Percentiles rank a stretch among this genome's conserved stretches.
Conservation (phyloP, 192 early-diverging fungal genomes). For the Coemansia asiatica region DNA sequence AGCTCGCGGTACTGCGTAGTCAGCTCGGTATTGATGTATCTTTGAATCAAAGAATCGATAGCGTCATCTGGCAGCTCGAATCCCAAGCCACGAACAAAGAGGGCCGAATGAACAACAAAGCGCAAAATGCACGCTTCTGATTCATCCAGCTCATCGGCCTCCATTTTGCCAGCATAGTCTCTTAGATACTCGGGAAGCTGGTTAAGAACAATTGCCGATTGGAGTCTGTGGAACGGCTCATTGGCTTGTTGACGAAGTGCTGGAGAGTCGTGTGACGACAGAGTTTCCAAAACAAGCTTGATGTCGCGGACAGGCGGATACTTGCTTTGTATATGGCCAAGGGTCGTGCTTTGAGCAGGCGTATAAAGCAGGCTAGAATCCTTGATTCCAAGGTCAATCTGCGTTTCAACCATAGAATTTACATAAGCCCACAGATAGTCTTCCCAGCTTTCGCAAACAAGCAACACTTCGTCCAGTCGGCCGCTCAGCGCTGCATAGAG, state of each 20-base stretch:
- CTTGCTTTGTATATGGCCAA: conserved; percentile 39
- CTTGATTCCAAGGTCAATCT: conserved; percentile 51
- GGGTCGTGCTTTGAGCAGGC: conserved; percentile 24
- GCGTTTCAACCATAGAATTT: conserved; percentile 66
- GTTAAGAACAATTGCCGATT: conserved; percentile 26
- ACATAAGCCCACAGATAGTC: conserved; percentile 84
- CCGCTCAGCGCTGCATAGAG: conserved; percentile 75
- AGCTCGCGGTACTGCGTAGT: conserved; percentile 36
- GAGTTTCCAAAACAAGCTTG: conserved; percentile 23
- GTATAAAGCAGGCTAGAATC: conserved; percentile 27
- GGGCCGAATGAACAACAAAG: conserved; percentile 66
- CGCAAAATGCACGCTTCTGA: conserved; percentile 58
- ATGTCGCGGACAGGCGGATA: conserved; percentile 23
- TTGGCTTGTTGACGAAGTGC: conserved; percentile 19
- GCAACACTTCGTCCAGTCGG: conserved; percentile 67
- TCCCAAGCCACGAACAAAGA: conserved; percentile 63
- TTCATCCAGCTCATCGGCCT: not conserved
- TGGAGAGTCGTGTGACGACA: conserved; percentile 24
- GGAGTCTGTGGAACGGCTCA: conserved; percentile 38
- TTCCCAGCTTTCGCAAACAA: conserved; percentile 83
- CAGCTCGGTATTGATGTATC: conserved; percentile 56
- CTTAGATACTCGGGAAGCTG: conserved; percentile 24
- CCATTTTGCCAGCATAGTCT: conserved; percentile 17
- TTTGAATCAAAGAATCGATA: conserved; percentile 56
- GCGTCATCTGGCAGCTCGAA: conserved; percentile 44